These are phyloP conservation scores for Diaporthe sp. DNA, from an alignment of 2,329 filamentous ascomycete genomes.

Conservation along the genomic window DNA sequence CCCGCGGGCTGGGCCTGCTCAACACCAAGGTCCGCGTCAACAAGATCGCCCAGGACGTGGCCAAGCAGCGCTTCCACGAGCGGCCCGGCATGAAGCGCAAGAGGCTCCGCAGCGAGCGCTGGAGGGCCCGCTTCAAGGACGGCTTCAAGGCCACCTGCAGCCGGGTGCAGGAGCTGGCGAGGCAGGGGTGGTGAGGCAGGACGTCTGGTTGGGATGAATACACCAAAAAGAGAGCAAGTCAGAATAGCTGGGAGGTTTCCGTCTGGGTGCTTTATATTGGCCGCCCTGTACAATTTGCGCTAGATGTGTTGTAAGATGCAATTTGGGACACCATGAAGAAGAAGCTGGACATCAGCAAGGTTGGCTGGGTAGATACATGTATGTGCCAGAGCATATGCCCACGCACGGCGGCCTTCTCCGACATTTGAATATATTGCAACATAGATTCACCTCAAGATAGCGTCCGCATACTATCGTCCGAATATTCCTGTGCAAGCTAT, in stretches of 20 bases:
- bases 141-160: slow-evolving; percentile 75
- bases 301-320: slow-evolving; percentile 21
- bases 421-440: background rate
- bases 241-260: background rate
- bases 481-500: no score
- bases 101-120: slow-evolving; percentile 77
- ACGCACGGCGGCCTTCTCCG: background rate
- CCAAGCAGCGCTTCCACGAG: slow-evolving; percentile 79
- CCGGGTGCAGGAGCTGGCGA: slow-evolving; percentile 77
- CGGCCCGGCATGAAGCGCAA: slow-evolving; percentile 82
- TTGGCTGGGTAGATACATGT: background rate
- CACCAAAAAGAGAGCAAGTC: background rate
- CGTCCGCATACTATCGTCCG: accelerated
- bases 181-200: slow-evolving; percentile 79
- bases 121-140: slow-evolving; percentile 75
- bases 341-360: background rate
- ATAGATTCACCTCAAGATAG: background rate
- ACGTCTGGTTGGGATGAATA: background rate
- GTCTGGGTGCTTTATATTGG: background rate
- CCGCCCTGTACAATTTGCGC: background rate
- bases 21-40: slow-evolving; percentile 62
- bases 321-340: background rate
- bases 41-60: slow-evolving; percentile 66
- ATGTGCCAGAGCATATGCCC: background rate
- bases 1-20: slow-evolving; percentile 59